Base-by-base conservation (phyloP, 306 rosid species). In the Begonia masoniana region DNA sequence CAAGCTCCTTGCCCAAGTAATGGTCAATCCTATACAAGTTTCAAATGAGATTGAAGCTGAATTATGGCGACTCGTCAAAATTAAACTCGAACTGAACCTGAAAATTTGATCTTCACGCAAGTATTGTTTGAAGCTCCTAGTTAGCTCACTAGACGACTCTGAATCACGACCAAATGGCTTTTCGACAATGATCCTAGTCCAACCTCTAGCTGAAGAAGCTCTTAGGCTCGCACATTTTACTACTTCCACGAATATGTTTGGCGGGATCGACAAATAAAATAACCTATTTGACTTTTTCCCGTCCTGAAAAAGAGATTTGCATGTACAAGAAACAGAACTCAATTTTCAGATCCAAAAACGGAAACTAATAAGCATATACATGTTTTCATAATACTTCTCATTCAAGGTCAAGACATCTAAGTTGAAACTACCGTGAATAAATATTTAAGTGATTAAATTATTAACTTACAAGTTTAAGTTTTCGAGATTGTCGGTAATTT, bases 1-100 rank as follows among this genome's bases (percentile, higher is more conserved):
- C 96, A 0, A 91, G 96, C 79, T 91, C 99, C 81, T 91, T 86
- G 13, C 97, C 99, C 85, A 91, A 81, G 83, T 85, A 86, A 77
- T 91, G 99, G 69, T 91, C 96, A 68, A 91, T 91, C 83, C 97
- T 89, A 65, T 51, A 74, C 24, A 57, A 60, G 49, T 42, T 52
- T 16, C 55, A 31, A 31, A 31, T 7, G 39, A 31, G 48, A 53
- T 10, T 52, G 51, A 58, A 54, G 64, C 41, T 62, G 67, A 64
- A 62, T 12, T 54, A 65, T 13, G 63, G 49, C 31, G 10, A 50
- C 16, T 10, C 58, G 41, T 52, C 17, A 48, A 47, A 61, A n/a
- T 3, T 45, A 60, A 41, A 19, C 1, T 60, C 15, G 47, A 67
- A 52, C 50, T 42, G 53, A 43, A 85, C 97, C 97, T 85, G 78